Evolutionary conservation across 129 eudicot species (phyloP).

Genomic region (Centaurea solstitialis): DNA sequence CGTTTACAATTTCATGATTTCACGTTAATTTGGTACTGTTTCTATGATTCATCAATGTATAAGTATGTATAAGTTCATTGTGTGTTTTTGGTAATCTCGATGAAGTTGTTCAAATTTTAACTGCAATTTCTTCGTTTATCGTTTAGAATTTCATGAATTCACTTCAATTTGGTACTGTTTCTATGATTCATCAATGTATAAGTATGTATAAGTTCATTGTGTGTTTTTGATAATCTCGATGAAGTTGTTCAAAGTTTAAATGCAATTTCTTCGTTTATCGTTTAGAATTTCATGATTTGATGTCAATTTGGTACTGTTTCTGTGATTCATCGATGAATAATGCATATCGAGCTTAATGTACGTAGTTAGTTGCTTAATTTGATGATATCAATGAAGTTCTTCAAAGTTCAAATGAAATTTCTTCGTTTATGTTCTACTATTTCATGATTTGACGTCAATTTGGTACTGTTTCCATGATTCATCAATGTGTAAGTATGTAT

Average conservation of each 20-base stretch:
- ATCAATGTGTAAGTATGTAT: constrained; percentile 12
- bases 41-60: not conserved
- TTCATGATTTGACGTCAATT: not conserved
- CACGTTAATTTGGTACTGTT: not conserved
- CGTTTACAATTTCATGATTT: not conserved
- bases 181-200: not conserved
- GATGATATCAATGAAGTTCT: not conserved
- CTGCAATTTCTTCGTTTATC: not conserved
- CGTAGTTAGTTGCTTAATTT: too few species aligned
- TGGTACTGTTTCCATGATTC: not conserved
- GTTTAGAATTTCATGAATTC: constrained; percentile 1
- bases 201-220: constrained; percentile 7
- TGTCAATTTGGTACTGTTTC: too few species aligned
- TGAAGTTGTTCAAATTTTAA: not conserved
- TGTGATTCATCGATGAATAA: too few species aligned
- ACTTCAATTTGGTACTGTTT: not conserved
- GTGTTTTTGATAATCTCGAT: not conserved
- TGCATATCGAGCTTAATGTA: too few species aligned
- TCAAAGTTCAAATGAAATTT: not conserved
- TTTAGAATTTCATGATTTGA: too few species aligned
- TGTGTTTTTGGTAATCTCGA: not conserved
- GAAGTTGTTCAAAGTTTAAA: not conserved
- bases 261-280: too few species aligned
- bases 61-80: constrained; percentile 6
- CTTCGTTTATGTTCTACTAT: not conserved